These are phyloP conservation scores for Lentinula sp. DNA, from an alignment of 768 basidiomycete genomes.

Conservation along the genomic window DNA sequence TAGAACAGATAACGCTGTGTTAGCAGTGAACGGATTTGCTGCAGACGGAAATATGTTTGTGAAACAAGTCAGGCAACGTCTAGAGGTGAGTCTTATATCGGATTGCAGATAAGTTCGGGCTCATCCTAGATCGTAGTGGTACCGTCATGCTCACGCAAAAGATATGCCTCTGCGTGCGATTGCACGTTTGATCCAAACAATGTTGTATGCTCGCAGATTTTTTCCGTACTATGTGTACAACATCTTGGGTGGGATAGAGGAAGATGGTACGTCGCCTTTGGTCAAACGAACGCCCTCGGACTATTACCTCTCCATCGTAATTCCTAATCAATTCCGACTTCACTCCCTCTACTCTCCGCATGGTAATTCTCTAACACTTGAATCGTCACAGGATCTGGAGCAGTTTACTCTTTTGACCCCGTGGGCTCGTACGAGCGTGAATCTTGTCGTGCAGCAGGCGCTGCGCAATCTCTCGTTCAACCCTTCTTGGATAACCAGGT, in stretches of 20 bases:
- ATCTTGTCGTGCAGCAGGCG: conserved; percentile 92
- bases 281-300: conserved; percentile 6
- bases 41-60: conserved; percentile 98
- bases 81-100: conserved; percentile 62
- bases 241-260: conserved; percentile 93
- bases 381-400: conserved; percentile 67
- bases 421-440: conserved; percentile 98
- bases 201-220: conserved; percentile 93
- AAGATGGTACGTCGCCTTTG: conserved; percentile 68
- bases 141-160: conserved; percentile 93
- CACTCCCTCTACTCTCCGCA: conserved; percentile 10
- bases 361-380: conserved; percentile 2
- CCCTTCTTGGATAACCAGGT: conserved; percentile 99
- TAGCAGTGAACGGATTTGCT: conserved; percentile 95
- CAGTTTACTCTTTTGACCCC: conserved; percentile 99
- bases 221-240: conserved; percentile 99
- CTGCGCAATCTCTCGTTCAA: conserved; percentile 90
- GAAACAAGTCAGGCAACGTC: conserved; percentile 89
- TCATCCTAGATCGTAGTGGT: conserved; percentile 60
- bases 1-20: conserved; percentile 88
- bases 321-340: conserved; percentile 14
- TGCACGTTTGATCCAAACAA: conserved; percentile 96
- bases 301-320: conserved; percentile 11
- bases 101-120: conserved; percentile 1
- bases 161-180: conserved; percentile 96